A percentile compares a stretch with the other conserved stretches of the same genome.
These are phyloP conservation scores for Cyclocybe aegerita DNA, from an alignment of 768 basidiomycete species.

Conservation along the genomic window DNA sequence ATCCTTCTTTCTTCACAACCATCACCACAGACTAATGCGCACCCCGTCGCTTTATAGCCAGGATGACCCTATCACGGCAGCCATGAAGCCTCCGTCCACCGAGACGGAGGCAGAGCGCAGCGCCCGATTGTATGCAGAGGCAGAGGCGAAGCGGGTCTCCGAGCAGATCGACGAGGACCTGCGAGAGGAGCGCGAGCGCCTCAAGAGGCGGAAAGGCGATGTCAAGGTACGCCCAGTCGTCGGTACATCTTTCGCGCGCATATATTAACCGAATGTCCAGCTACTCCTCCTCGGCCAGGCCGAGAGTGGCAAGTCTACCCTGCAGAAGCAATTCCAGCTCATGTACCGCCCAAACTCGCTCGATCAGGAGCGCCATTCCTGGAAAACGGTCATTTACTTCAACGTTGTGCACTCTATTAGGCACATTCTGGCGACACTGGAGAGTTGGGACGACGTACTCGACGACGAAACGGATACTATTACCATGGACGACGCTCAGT, in stretches of 20 bases:
- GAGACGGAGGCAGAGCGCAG: conserved; percentile 70
- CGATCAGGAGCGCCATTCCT: conserved; percentile 67
- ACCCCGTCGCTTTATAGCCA: conserved; percentile 73
- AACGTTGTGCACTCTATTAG: conserved; percentile 73
- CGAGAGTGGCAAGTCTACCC: conserved; percentile 75
- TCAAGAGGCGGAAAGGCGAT: conserved; percentile 67
- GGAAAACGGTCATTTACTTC: conserved; percentile 76
- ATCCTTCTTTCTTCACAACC: conserved; percentile 26
- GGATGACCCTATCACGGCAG: conserved; percentile 73
- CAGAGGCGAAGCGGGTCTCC: conserved; percentile 72
- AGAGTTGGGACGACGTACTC: conserved; percentile 58
- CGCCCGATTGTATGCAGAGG: conserved; percentile 60
- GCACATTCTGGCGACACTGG: conserved; percentile 64
- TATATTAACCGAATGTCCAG: conserved; percentile 42
- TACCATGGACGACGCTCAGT: conserved; percentile 27
- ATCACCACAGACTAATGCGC: conserved; percentile 44
- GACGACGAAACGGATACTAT: conserved; percentile 42
- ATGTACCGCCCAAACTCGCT: conserved; percentile 76
- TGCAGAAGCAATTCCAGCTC: conserved; percentile 79
- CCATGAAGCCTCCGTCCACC: conserved; percentile 59
- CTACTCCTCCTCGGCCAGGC: conserved; percentile 76
- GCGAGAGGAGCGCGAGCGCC: conserved; percentile 62
- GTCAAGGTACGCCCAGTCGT: conserved; percentile 51
- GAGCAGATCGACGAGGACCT: conserved; percentile 84
- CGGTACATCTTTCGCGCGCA: conserved; percentile 21